Evolutionary conservation across 495 filamentous ascomycete genomes (phyloP).

Genomic region (Ramalina intermedia): DNA sequence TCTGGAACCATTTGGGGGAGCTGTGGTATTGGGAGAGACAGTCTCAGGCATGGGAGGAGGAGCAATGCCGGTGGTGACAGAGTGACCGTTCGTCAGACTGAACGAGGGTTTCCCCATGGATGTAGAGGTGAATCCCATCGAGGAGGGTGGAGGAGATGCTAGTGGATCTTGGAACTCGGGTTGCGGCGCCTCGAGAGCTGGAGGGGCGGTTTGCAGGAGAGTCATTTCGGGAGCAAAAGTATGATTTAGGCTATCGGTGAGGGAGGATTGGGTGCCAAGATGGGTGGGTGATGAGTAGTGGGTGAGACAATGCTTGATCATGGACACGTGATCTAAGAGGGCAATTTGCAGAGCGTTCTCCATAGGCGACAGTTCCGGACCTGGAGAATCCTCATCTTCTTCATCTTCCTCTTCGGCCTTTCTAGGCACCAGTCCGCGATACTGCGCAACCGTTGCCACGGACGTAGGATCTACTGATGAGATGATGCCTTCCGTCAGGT

Average conservation of each 20-base stretch:
- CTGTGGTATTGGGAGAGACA: not conserved
- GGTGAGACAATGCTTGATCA: constrained; percentile 68
- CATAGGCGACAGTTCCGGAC: constrained; percentile 38
- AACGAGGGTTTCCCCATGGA: not conserved
- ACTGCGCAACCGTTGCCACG: constrained; percentile 57
- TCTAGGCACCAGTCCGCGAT: constrained; percentile 55
- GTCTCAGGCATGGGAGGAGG: not conserved
- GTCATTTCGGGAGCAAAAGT: constrained; percentile 35
- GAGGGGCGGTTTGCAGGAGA: constrained; percentile 18
- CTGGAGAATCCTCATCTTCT: constrained; percentile 30
- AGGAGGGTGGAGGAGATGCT: constrained; percentile 15
- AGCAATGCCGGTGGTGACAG: not conserved
- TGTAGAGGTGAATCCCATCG: not conserved
- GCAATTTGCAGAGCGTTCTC: constrained; percentile 75
- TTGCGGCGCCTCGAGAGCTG: constrained; percentile 15
- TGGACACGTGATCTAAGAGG: constrained; percentile 75
- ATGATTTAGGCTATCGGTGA: constrained; percentile 29
- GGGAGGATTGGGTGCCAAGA: constrained; percentile 42
- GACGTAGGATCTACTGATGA: constrained; percentile 53
- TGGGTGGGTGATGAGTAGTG: constrained; percentile 47
- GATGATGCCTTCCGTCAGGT: constrained; percentile 57
- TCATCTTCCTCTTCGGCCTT: constrained; percentile 24
- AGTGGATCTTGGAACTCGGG: constrained; percentile 14
- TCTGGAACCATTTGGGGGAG: not conserved
- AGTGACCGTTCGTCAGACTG: constrained; percentile 5